Base-by-base conservation (phyloP, 2,329 filamentous ascomycete genomes). In the Proliferodiscus dingleyae region DNA sequence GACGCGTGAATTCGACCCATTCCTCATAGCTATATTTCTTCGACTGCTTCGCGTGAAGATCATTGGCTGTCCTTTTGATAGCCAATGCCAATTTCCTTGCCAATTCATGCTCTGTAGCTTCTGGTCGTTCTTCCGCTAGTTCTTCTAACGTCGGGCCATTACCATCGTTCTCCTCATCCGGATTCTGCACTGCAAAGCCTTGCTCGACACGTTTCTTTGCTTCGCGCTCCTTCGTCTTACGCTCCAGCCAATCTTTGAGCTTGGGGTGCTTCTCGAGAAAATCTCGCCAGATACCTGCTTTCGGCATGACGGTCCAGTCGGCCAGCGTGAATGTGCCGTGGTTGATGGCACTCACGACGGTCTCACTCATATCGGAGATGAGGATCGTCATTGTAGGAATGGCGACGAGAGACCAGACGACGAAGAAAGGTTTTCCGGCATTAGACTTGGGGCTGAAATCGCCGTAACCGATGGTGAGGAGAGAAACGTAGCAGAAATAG, bases 301-400 rank as follows among this genome's bases (percentile, higher is more conserved):
- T 78, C 0, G 83, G 83, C 41, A 87, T 67, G 13, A 87, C 68
- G 0, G 81, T 83, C 63, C 80, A 83, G 53, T 84, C 81, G 0
- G 80, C 83, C 2, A 85, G 49, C 2, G 66, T 67, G 49, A 77
- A 75, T 0, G 79, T 82, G 40, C 73, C 77, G n/a, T 71, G 70
- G 55, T 85, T 83, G 64, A 85, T 81, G 30, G 70, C 72, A 2
- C 69, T 67, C 10, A 87, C 76, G 26, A 87, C 72, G 0, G 83
- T 87, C 43, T 81, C 74, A 32, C 78, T 76, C 68, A 86, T 77
- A 53, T 80, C 75, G 5, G 73, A 74, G 44, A 84, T 72, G 0
- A 87, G 69, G 26, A 85, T 80, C 0, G 83, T 86, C 75, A 86
- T 84, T 2, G 80, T 83, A 0, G 83, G 83, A 1, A 87, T 75